phyloP scores from a whole-genome alignment of 768 basidiomycete genomes.

The Asterophora lycoperdoides region DNA sequence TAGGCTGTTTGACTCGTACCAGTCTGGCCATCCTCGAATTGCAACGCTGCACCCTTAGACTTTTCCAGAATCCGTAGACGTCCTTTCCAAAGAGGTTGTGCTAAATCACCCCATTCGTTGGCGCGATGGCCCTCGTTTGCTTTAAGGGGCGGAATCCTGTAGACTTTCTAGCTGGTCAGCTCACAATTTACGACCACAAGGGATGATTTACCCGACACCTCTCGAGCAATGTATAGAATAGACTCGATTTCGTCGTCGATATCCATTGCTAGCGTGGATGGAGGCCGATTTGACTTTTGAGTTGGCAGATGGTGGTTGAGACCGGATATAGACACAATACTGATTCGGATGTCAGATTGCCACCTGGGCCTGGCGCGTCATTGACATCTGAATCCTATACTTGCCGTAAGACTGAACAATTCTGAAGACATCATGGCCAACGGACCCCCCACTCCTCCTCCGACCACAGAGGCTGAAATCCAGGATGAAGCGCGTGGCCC shows the following conservation, averaged over 20 bases:
- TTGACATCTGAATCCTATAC: neutral
- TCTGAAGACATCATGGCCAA: slow-evolving; percentile 40
- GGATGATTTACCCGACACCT: slow-evolving; percentile 70
- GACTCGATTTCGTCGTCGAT: slow-evolving; percentile 82
- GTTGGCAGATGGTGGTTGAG: neutral
- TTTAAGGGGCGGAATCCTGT: slow-evolving; percentile 85
- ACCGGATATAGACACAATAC: slow-evolving; percentile 1
- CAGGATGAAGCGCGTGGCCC: slow-evolving; percentile 42
- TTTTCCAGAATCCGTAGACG: slow-evolving; percentile 82
- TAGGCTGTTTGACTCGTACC: slow-evolving; percentile 45
- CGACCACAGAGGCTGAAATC: slow-evolving; percentile 52
- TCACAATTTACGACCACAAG: neutral
- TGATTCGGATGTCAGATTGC: no score
- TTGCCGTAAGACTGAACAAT: neutral
- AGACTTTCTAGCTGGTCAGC: slow-evolving; percentile 49
- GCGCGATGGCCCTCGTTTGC: slow-evolving; percentile 88
- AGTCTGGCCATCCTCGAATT: slow-evolving; percentile 77
- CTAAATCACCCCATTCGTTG: slow-evolving; percentile 88
- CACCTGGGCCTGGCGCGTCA: no score
- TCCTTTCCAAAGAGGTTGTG: slow-evolving; percentile 86
- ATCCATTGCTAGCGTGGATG: slow-evolving; percentile 39
- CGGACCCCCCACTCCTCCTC: slow-evolving; percentile 62
- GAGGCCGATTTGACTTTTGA: slow-evolving; percentile 1
- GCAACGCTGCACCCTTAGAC: slow-evolving; percentile 58
- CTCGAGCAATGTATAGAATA: slow-evolving; percentile 83